Conservation (phyloP, 139 green algal genomes). For the Pseudopediastrum boryanum region DNA sequence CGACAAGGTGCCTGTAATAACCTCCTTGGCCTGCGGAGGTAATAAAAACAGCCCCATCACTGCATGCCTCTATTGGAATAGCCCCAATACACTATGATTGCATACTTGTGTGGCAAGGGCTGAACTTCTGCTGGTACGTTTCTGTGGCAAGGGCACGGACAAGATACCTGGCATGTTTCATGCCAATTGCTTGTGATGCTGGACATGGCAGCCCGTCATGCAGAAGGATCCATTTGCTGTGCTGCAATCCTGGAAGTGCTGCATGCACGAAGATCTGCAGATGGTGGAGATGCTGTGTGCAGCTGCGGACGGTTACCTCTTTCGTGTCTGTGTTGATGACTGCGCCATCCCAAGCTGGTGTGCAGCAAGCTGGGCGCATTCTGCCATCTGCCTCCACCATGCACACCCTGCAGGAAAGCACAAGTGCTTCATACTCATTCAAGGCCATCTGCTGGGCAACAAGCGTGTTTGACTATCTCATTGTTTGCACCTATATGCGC, state of each 20-base stretch:
- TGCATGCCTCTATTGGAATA: not conserved
- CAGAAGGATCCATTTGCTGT: not conserved
- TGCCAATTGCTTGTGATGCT: not conserved
- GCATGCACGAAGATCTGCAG: not conserved
- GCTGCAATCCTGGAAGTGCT: no score
- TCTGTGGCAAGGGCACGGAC: not conserved
- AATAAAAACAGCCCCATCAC: not conserved
- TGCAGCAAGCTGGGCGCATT: slow-evolving; percentile 54
- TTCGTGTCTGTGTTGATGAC: slow-evolving; percentile 46
- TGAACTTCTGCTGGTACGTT: not conserved
- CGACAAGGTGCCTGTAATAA: slow-evolving; percentile 35
- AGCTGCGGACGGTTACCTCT: slow-evolving; percentile 16
- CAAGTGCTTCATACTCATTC: no score
- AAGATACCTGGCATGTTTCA: not conserved
- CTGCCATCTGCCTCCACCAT: slow-evolving; percentile 44
- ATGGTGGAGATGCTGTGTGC: not conserved
- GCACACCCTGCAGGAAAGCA: slow-evolving; percentile 57
- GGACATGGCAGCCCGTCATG: not conserved
- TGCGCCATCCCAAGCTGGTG: slow-evolving; percentile 38
- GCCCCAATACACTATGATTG: not conserved
- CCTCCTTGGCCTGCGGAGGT: not conserved
- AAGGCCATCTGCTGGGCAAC: no score
- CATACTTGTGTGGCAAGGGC: not conserved
- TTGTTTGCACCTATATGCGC: no score
- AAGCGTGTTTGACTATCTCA: no score